Percentiles rank a stretch among this genome's conserved stretches.
phyloP scores from a whole-genome alignment of 1,284 basidiomycete species.

The Cerrena zonata region DNA sequence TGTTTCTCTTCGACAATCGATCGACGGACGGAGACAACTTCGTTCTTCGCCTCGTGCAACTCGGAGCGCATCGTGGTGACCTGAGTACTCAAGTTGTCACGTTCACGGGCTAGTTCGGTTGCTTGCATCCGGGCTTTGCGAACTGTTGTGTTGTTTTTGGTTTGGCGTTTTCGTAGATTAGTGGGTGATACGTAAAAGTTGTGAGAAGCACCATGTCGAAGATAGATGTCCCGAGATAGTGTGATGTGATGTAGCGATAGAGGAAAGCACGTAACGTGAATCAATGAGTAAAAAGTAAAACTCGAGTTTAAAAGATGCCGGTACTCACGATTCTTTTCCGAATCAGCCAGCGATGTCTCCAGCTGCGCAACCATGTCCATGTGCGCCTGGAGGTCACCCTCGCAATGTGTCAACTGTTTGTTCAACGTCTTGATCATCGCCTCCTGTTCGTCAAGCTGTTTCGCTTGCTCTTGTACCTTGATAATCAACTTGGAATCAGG shows the following conservation, averaged over 20 bases:
- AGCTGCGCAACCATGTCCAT: conserved; percentile 83
- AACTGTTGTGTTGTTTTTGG: conserved; percentile 45
- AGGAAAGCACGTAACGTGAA: background rate
- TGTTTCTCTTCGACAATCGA: conserved; percentile 82
- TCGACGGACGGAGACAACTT: conserved; percentile 70
- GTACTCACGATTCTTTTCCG: conserved; percentile 80
- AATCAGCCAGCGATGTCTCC: conserved; percentile 79
- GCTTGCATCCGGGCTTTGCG: conserved; percentile 87
- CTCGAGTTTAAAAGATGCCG: conserved; percentile 1
- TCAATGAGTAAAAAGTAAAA: conserved; percentile 2
- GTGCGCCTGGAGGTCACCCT: conserved; percentile 84
- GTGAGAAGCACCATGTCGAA: background rate
- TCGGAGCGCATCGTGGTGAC: conserved; percentile 63
- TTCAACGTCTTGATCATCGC: conserved; percentile 87
- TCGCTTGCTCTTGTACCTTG: conserved; percentile 69
- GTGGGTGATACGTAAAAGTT: too few species aligned
- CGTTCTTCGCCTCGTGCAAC: conserved; percentile 68
- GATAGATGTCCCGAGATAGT: background rate
- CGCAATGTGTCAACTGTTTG: conserved; percentile 86
- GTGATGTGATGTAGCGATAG: background rate
- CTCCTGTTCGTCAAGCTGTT: conserved; percentile 77
- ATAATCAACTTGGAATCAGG: conserved; percentile 51
- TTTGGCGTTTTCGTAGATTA: too few species aligned
- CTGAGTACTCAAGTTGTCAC: conserved; percentile 65
- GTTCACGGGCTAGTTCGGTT: conserved; percentile 78